Percentiles rank a stretch among this genome's conserved stretches.
Conservation (phyloP, 176 grass and related monocot genomes). For the Rhynchospora tenuis region DNA sequence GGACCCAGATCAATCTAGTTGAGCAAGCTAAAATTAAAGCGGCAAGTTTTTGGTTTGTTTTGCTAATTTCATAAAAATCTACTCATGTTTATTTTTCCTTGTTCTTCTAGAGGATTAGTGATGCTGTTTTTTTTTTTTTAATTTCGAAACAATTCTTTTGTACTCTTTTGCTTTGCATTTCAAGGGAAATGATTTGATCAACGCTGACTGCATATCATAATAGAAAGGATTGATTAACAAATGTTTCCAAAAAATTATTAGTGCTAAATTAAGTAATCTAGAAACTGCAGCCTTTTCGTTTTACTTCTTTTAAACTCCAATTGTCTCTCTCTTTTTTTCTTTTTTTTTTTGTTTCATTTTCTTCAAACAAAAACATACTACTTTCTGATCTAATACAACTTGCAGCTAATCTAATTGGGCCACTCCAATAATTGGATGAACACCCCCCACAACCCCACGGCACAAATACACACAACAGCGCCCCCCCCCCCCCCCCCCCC, state of each 20-base stretch:
- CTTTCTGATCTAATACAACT: neutral
- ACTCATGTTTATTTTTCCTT: neutral
- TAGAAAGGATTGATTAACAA: neutral
- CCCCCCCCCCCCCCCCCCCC: too few species aligned
- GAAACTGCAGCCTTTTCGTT: neutral
- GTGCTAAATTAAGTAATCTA: neutral
- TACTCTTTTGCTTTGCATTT: constrained; percentile 7
- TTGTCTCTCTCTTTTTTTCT: neutral
- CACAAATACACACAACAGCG: too few species aligned
- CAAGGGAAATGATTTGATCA: neutral
- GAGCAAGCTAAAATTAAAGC: neutral
- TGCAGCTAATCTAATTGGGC: neutral
- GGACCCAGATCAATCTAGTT: constrained; percentile 21
- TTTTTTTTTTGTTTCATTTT: neutral
- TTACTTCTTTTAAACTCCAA: neutral
- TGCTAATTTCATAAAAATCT: constrained; percentile 1
- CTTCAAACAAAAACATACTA: neutral
- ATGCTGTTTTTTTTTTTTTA: neutral
- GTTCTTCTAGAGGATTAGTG: neutral
- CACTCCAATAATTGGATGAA: neutral
- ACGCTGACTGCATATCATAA: neutral
- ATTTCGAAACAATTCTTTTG: neutral
- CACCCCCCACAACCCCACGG: neutral
- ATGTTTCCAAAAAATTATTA: neutral
- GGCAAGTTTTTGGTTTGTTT: constrained; percentile 19